These are phyloP conservation scores for Typha latifolia DNA, from an alignment of 176 grass and related monocot genomes.

Conservation along the genomic window DNA sequence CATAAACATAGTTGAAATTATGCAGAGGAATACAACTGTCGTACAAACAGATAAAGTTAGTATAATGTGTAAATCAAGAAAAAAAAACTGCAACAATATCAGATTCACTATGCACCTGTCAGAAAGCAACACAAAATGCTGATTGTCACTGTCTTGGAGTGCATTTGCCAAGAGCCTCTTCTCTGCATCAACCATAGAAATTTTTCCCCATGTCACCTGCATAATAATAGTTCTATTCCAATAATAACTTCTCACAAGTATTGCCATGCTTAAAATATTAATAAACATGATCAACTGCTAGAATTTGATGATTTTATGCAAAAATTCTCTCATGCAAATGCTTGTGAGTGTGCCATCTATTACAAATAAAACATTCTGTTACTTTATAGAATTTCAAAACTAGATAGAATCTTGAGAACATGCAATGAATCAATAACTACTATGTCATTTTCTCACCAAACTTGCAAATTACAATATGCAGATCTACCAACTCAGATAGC, in stretches of 20 bases:
- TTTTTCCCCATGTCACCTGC: conserved; percentile 90
- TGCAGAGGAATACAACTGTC: conserved; percentile 83
- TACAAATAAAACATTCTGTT: too few relatives aligned
- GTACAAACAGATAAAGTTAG: conserved; percentile 28
- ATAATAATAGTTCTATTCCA: not conserved
- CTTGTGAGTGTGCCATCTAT: too few relatives aligned
- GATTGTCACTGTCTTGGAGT: conserved; percentile 74
- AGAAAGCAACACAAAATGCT: conserved; percentile 92
- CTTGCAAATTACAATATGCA: not conserved
- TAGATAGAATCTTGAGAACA: too few relatives aligned
- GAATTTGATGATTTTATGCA: too few relatives aligned
- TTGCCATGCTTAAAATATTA: too few relatives aligned
- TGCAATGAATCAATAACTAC: too few relatives aligned
- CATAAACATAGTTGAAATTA: conserved; percentile 89
- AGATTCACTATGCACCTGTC: conserved; percentile 48
- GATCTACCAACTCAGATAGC: not conserved
- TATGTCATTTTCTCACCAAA: too few relatives aligned
- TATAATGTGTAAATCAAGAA: conserved; percentile 23
- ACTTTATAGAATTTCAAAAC: too few relatives aligned
- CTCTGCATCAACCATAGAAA: conserved; percentile 98
- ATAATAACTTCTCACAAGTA: not conserved
- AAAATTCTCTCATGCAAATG: too few relatives aligned
- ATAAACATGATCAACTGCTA: too few relatives aligned
- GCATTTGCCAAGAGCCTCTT: conserved; percentile 88
- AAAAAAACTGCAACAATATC: conserved; percentile 16